These are phyloP conservation scores for Cladophialophora exuberans DNA, from an alignment of 2,329 filamentous ascomycete genomes.

Conservation along the genomic window DNA sequence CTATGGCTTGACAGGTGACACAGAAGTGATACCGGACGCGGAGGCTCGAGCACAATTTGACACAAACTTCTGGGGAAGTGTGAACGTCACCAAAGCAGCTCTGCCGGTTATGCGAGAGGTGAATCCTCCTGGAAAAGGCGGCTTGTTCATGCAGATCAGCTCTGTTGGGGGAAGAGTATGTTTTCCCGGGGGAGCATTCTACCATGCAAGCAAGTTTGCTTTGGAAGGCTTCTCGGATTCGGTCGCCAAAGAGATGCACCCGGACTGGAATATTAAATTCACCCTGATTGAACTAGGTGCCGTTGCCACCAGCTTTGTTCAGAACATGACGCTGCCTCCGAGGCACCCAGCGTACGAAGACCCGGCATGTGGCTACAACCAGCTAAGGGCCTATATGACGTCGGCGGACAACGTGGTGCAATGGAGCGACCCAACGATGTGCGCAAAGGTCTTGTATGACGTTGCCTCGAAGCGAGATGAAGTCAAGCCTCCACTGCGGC, in stretches of 20 bases:
- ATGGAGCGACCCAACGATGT: slow-evolving; percentile 7
- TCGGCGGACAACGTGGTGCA: background rate
- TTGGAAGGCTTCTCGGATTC: slow-evolving; percentile 75
- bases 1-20: slow-evolving; percentile 13
- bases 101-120: slow-evolving; percentile 31
- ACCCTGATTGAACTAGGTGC: slow-evolving; percentile 5
- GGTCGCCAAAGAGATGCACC: slow-evolving; percentile 69
- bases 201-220: slow-evolving; percentile 63
- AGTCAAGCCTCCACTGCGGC: background rate
- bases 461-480: slow-evolving; percentile 2
- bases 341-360: slow-evolving; percentile 10
- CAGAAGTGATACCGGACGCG: slow-evolving; percentile 6
- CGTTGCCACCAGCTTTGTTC: slow-evolving; percentile 4
- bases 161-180: slow-evolving; percentile 11
- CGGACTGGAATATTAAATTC: slow-evolving; percentile 48
- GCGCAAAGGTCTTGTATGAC: slow-evolving; percentile 10
- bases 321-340: slow-evolving; percentile 4
- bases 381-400: slow-evolving; percentile 5
- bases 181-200: slow-evolving; percentile 26
- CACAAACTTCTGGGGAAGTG: slow-evolving; percentile 61
- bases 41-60: slow-evolving; percentile 39
- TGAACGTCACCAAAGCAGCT: slow-evolving; percentile 51
- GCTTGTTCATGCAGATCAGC: slow-evolving; percentile 16
- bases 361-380: slow-evolving; percentile 9
- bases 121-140: slow-evolving; percentile 24